Base-by-base conservation (phyloP, 179 eudicot genomes). In the Pouteria campechiana region DNA sequence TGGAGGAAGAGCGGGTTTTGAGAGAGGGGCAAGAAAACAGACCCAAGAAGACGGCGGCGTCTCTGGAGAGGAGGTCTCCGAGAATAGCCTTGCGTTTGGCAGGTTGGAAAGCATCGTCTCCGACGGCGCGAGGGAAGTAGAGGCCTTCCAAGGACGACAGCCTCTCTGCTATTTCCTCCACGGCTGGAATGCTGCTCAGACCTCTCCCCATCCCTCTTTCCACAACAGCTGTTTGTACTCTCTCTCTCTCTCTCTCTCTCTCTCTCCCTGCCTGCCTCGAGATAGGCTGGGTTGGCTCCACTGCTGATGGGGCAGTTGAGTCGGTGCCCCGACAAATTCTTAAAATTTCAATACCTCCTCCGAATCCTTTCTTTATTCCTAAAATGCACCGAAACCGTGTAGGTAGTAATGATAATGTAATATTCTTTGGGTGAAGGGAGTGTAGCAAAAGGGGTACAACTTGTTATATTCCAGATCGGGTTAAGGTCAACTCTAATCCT, bases 31-130 rank as follows among this genome's bases (percentile, higher is more conserved):
- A 30, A 16, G 24, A 40, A 6, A 20, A 20, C 6, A 40, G 38
- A 89, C 97, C 97, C 48, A 89, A 33, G 48, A 89, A 90, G 46
- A 90, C 83, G 45, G 95, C 62, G 56, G 60, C 67, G 63, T 90
- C 83, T 24, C 95, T 83, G n/a, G 61, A 58, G 40, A 81, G 79
- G 50, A 90, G 93, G 68, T 81, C 81, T 32, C 60, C 57, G 52
- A 90, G 86, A 46, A 85, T 74, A 48, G 82, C 47, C 37, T 81
- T 72, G 48, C 98, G 98, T 9, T 57, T 72, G 29, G 78, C 35
- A 17, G 95, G 79, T 15, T 56, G 25, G 28, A 73, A 35, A 25
- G 90, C 76, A 34, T 55, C 41, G 35, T 90, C 47, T 25, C 74
- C 71, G 41, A 74, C 51, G 22, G 83, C 74, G 43, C 80, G 85